phyloP scores from a whole-genome alignment of 1,284 basidiomycete species.

The Apiotrichum laibachii region DNA sequence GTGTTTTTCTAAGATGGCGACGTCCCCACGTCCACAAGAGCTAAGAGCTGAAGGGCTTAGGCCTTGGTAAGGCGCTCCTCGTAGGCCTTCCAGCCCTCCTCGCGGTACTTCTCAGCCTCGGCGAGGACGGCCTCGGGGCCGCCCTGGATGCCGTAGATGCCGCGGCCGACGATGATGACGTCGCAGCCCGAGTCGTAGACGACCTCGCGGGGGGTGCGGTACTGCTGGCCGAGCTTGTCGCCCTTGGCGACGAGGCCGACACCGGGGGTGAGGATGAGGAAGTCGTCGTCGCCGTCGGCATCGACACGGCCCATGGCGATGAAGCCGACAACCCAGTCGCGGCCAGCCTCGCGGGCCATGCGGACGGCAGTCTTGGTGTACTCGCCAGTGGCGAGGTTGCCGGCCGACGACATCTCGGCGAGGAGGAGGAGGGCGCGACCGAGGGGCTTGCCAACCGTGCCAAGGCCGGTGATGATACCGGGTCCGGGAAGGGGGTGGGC shows the following conservation, averaged over 20 bases:
- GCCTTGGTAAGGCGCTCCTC: constrained; percentile 52
- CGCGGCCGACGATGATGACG: constrained; percentile 95
- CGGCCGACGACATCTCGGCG: constrained; percentile 94
- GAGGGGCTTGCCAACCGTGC: constrained; percentile 77
- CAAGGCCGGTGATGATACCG: constrained; percentile 83
- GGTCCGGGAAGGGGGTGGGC: constrained; percentile 94
- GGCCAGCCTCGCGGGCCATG: constrained; percentile 71
- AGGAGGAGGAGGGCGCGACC: constrained; percentile 85
- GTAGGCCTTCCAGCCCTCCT: constrained; percentile 91
- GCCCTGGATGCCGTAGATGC: constrained; percentile 74
- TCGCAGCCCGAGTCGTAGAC: constrained; percentile 84
- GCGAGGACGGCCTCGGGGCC: constrained; percentile 61
- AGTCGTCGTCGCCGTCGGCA: constrained; percentile 66
- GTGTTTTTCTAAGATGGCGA: not conserved
- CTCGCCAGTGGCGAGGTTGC: constrained; percentile 74
- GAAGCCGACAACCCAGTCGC: constrained; percentile 91
- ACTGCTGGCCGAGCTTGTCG: constrained; percentile 93
- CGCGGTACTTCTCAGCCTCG: constrained; percentile 78
- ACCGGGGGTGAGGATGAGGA: constrained; percentile 88
- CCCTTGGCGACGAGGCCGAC: constrained; percentile 80
- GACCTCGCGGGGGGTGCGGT: constrained; percentile 85
- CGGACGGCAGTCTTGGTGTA: constrained; percentile 84
- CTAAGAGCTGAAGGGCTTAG: not conserved
- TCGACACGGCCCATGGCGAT: constrained; percentile 86
- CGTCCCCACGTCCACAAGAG: too few relatives aligned